Percentiles rank a stretch among this genome's conserved stretches.
These are phyloP conservation scores for Exophiala bonariae DNA, from an alignment of 2,329 filamentous ascomycete genomes.

Conservation along the genomic window DNA sequence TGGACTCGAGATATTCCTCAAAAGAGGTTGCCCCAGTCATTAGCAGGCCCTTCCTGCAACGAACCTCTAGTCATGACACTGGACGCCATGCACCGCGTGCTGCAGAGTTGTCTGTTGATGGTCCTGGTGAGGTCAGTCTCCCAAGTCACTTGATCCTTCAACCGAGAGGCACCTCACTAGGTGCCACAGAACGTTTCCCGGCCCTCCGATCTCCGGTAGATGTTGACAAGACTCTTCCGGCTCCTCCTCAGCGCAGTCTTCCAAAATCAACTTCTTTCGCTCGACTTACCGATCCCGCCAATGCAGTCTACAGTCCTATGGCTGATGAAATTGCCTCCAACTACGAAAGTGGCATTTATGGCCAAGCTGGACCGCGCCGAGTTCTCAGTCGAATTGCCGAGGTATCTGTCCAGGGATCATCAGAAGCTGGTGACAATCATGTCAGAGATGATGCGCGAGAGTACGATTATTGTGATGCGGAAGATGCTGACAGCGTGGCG, in stretches of 20 bases:
- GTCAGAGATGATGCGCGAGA: background rate
- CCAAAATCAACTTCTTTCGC: background rate
- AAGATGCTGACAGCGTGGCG: slow-evolving; percentile 18
- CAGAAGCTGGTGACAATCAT: slow-evolving; percentile 1
- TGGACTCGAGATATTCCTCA: slow-evolving; percentile 13
- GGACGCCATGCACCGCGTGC: background rate
- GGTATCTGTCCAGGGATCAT: slow-evolving; percentile 6
- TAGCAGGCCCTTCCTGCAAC: background rate
- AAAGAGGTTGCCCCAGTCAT: slow-evolving; percentile 12
- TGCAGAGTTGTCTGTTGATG: slow-evolving; percentile 4
- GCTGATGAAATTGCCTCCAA: slow-evolving; percentile 17
- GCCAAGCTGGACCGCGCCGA: slow-evolving; percentile 17
- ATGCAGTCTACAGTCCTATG: slow-evolving; percentile 13
- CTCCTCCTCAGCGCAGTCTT: slow-evolving; percentile 6
- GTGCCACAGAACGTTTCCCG: slow-evolving; percentile 9
- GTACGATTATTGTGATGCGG: slow-evolving; percentile 2
- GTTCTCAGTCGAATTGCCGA: slow-evolving; percentile 24
- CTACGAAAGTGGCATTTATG: slow-evolving; percentile 19
- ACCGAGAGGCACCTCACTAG: slow-evolving; percentile 16
- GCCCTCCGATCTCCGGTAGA: slow-evolving; percentile 5
- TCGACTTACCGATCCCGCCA: slow-evolving; percentile 9
- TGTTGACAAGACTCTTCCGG: slow-evolving; percentile 16
- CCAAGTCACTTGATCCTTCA: background rate
- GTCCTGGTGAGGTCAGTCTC: slow-evolving; percentile 2
- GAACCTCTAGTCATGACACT: too few relatives aligned